Conservation (phyloP, 2,329 filamentous ascomycete species). For the Sclerotinia minor region DNA sequence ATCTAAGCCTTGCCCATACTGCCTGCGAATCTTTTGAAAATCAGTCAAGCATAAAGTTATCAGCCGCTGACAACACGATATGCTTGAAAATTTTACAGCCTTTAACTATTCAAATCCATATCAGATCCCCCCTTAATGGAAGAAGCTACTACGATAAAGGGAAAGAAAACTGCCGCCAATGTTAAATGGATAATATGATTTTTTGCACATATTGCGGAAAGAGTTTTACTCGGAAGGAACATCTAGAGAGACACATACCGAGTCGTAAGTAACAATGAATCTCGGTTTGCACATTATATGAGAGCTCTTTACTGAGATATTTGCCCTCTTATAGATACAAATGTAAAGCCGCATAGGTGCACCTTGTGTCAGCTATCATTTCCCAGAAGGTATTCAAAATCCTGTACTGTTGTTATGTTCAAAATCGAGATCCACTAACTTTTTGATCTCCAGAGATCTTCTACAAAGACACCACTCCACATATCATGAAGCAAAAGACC, state of each 20-base stretch:
- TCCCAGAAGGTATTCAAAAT: slow-evolving; percentile 47
- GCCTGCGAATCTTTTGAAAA: background rate
- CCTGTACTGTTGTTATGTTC: background rate
- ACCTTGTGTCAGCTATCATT: slow-evolving; percentile 52
- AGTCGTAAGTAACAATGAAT: slow-evolving; percentile 46
- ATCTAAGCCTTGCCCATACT: slow-evolving; percentile 19
- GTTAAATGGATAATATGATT: slow-evolving; percentile 42
- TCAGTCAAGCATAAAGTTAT: slow-evolving; percentile 6
- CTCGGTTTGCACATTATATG: background rate
- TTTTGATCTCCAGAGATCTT: slow-evolving; percentile 47
- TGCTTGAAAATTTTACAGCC: background rate
- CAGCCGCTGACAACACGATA: slow-evolving; percentile 3
- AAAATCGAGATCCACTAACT: slow-evolving; percentile 29
- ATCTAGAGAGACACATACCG: slow-evolving; percentile 56
- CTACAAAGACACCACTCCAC: slow-evolving; percentile 53
- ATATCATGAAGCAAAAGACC: slow-evolving; percentile 53
- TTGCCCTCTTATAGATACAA: slow-evolving; percentile 48
- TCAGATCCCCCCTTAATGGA: slow-evolving; percentile 22
- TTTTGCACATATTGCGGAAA: slow-evolving; percentile 57
- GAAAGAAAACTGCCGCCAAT: background rate
- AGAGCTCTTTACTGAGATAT: background rate
- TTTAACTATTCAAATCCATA: slow-evolving; percentile 13
- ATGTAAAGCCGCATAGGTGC: slow-evolving; percentile 56
- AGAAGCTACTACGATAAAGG: slow-evolving; percentile 17
- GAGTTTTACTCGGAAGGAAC: slow-evolving; percentile 56